Conservation (phyloP, 345 rosid genomes). For the Orychophragmus violaceus region DNA sequence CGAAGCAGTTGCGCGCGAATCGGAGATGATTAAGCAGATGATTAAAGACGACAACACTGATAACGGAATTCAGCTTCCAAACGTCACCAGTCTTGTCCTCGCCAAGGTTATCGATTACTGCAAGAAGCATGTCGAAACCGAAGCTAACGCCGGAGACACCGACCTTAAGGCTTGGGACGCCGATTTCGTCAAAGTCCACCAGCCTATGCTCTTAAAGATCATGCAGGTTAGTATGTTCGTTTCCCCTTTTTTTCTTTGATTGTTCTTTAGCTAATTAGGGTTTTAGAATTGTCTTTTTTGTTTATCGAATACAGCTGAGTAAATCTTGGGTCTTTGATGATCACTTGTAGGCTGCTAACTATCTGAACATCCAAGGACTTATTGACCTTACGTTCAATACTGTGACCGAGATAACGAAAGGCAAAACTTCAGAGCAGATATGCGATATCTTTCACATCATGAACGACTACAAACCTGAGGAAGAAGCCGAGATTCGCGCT, state of each 20-base stretch:
- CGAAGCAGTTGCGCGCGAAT: constrained; percentile 48
- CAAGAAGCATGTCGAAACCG: constrained; percentile 57
- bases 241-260: neutral
- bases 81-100: constrained; percentile 58
- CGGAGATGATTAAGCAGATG: constrained; percentile 67
- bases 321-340: neutral
- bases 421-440: constrained; percentile 59
- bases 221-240: constrained; percentile 36
- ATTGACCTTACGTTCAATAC: constrained; percentile 66
- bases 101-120: constrained; percentile 73
- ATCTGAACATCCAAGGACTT: constrained; percentile 57
- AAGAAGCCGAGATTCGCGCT: constrained; percentile 59
- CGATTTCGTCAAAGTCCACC: constrained; percentile 59
- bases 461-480: constrained; percentile 63
- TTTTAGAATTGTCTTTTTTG: too few species aligned
- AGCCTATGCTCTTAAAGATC: constrained; percentile 56
- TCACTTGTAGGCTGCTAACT: constrained; percentile 60
- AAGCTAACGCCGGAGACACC: constrained; percentile 22
- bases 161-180: constrained; percentile 51
- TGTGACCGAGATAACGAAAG: constrained; percentile 62
- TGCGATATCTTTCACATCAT: constrained; percentile 46
- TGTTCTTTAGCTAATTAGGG: neutral
- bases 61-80: constrained; percentile 57
- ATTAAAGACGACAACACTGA: constrained; percentile 55
- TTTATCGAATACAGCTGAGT: too few species aligned